Conservation (phyloP, 1,284 basidiomycete genomes). For the Sanguinoderma infundibulare region DNA sequence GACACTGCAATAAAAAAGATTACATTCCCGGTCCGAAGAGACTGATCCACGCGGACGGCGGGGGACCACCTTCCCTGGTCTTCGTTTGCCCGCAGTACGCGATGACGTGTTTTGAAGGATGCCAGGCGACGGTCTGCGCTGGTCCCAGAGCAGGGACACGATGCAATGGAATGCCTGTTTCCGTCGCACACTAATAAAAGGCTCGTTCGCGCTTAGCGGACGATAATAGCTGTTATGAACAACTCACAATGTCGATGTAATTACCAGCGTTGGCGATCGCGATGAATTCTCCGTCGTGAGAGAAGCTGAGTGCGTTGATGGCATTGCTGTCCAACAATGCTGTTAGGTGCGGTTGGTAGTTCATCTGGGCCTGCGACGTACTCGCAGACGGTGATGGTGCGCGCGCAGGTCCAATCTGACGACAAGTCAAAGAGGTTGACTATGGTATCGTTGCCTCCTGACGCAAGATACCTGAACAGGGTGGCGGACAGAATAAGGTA, state of each 20-base stretch:
- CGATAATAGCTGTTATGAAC: background rate
- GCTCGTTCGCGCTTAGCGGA: too few species aligned
- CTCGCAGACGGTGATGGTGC: conserved; percentile 80
- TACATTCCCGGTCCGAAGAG: conserved; percentile 64
- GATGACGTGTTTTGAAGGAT: conserved; percentile 76
- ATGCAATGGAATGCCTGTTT: conserved; percentile 70
- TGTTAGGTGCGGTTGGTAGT: background rate
- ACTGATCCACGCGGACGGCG: conserved; percentile 67
- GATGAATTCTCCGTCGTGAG: conserved; percentile 78
- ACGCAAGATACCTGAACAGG: conserved; percentile 66
- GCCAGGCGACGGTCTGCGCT: conserved; percentile 75
- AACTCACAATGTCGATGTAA: conserved; percentile 77
- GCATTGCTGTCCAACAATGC: conserved; percentile 53
- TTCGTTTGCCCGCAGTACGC: conserved; percentile 80
- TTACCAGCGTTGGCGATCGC: conserved; percentile 73
- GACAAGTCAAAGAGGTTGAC: conserved; percentile 76
- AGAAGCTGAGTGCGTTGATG: conserved; percentile 80
- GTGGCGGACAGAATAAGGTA: background rate
- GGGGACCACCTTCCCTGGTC: conserved; percentile 59
- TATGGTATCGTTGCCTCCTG: conserved; percentile 79
- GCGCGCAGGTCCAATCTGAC: conserved; percentile 73
- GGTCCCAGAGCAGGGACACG: conserved; percentile 69
- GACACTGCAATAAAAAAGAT: too few species aligned
- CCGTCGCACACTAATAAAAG: conserved; percentile 64
- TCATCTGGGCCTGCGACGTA: conserved; percentile 41